Evolutionary conservation across 768 basidiomycete genomes (phyloP).

Genomic region (Floccularia luteovirens): DNA sequence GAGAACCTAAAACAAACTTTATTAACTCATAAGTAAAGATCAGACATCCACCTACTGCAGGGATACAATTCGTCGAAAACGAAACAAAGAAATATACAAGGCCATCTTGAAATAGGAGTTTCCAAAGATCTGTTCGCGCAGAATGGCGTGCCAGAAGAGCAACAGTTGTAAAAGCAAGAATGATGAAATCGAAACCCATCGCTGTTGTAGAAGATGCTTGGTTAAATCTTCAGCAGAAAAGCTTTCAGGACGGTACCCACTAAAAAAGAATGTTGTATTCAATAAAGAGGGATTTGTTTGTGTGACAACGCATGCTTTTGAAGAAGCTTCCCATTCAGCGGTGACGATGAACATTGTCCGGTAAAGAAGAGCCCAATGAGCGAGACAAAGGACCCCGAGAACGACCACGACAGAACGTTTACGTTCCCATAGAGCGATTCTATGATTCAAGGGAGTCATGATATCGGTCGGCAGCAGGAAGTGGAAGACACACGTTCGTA

Average conservation of each 20-base stretch:
- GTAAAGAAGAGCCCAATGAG: slow-evolving; percentile 61
- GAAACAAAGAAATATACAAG: slow-evolving; percentile 62
- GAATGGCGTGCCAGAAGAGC: slow-evolving; percentile 46
- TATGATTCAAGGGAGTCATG: slow-evolving; percentile 14
- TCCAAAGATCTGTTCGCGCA: slow-evolving; percentile 54
- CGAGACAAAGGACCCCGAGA: slow-evolving; percentile 47
- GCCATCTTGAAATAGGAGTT: slow-evolving; percentile 66
- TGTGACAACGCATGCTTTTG: slow-evolving; percentile 38
- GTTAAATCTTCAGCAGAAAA: neutral
- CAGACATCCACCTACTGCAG: slow-evolving; percentile 43
- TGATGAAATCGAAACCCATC: slow-evolving; percentile 62
- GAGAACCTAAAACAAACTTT: slow-evolving; percentile 27
- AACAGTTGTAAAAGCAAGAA: slow-evolving; percentile 46
- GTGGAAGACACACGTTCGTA: slow-evolving; percentile 47
- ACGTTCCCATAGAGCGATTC: slow-evolving; percentile 67
- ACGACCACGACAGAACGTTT: slow-evolving; percentile 38
- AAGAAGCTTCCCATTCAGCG: slow-evolving; percentile 40
- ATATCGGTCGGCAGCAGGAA: slow-evolving; percentile 4
- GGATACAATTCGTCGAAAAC: slow-evolving; percentile 58
- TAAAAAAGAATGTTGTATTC: slow-evolving; percentile 63
- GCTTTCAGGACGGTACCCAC: slow-evolving; percentile 26
- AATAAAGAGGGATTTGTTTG: slow-evolving; percentile 49
- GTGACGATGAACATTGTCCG: slow-evolving; percentile 64
- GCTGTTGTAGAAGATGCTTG: slow-evolving; percentile 26
- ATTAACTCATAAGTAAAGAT: slow-evolving; percentile 2